phyloP scores from a whole-genome alignment of 2,329 filamentous ascomycete species.

The Lachnellula hyalina region DNA sequence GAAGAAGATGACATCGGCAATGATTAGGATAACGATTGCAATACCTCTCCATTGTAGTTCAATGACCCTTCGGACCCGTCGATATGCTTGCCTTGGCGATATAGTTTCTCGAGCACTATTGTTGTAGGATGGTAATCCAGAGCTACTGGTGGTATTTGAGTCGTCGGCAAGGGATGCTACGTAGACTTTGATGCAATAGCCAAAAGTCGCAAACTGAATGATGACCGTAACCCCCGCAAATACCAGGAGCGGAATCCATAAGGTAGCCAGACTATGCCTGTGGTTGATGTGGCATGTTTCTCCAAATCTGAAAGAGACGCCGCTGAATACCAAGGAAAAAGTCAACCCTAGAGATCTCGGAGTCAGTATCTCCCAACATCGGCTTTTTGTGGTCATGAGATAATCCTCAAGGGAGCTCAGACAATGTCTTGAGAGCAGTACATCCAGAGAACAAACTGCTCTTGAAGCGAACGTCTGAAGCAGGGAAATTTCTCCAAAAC shows the following conservation, averaged over 20 bases:
- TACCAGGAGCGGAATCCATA: constrained; percentile 84
- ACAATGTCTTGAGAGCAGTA: too few species aligned
- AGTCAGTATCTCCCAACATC: not conserved
- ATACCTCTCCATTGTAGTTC: constrained; percentile 94
- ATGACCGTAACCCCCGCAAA: constrained; percentile 73
- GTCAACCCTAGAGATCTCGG: constrained; percentile 45
- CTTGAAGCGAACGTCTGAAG: too few species aligned
- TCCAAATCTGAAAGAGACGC: constrained; percentile 91
- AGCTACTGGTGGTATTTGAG: constrained; percentile 63
- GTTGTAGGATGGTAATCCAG: constrained; percentile 68
- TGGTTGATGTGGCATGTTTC: constrained; percentile 91
- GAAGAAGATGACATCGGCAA: constrained; percentile 91
- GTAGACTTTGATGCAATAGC: constrained; percentile 94
- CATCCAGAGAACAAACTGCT: too few species aligned
- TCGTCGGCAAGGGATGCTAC: constrained; percentile 75
- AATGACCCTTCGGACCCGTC: constrained; percentile 78
- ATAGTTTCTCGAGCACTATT: constrained; percentile 64
- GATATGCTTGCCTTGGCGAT: constrained; percentile 81
- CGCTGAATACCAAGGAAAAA: constrained; percentile 75
- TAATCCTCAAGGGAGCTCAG: not conserved
- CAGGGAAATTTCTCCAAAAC: too few species aligned
- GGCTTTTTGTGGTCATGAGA: not conserved
- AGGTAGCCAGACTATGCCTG: constrained; percentile 70
- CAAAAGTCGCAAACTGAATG: constrained; percentile 78
- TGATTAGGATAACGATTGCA: constrained; percentile 80